phyloP scores from a whole-genome alignment of 257 asterid genomes.

The Hygrophila difformis region DNA sequence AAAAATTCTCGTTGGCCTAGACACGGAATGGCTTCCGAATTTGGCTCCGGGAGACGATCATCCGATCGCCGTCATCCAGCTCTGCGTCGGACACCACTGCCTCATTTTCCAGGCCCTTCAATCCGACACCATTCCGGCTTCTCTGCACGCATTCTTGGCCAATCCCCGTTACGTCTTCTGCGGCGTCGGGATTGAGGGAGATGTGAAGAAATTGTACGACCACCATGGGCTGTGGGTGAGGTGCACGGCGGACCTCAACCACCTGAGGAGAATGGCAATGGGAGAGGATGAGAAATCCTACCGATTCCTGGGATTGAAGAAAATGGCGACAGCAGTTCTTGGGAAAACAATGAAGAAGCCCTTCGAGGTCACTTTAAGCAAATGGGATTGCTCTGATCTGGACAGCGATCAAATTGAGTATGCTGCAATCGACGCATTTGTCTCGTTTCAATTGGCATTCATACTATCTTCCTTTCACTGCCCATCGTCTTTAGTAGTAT shows the following conservation, averaged over 20 bases:
- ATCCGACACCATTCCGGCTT: not conserved
- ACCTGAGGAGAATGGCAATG: not conserved
- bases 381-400: not conserved
- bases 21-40: slow-evolving; percentile 1
- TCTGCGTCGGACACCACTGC: not conserved
- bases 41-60: not conserved
- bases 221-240: not conserved
- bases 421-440: not conserved
- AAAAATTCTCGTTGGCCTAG: slow-evolving; percentile 1
- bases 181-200: not conserved
- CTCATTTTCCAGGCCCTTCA: not conserved
- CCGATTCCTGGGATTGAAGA: not conserved
- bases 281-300: not conserved
- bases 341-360: slow-evolving; percentile 7
- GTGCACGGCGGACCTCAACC: not conserved
- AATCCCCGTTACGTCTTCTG: not conserved
- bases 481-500: too few species aligned
- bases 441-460: not conserved
- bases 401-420: not conserved
- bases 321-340: not conserved
- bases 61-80: slow-evolving; percentile 3
- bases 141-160: not conserved
- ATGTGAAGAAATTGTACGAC: not conserved
- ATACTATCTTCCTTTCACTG: not conserved
- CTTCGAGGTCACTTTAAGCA: not conserved